Percentiles rank a stretch among this genome's conserved stretches.
phyloP scores from a whole-genome alignment of 257 asterid species.

The Nicotiana paniculata region DNA sequence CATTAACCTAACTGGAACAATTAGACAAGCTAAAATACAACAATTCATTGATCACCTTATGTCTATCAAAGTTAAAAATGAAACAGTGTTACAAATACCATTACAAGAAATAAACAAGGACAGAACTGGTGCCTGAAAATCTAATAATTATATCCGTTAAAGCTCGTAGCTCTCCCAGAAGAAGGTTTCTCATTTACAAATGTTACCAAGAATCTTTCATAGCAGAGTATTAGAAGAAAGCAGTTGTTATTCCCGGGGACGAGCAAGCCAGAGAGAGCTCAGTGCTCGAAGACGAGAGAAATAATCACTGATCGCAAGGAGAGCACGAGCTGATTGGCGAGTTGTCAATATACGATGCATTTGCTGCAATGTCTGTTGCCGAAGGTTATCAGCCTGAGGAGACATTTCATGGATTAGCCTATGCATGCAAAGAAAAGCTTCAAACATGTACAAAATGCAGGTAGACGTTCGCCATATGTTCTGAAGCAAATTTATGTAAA shows the following conservation, averaged over 20 bases:
- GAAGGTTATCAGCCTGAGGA: conserved; percentile 82
- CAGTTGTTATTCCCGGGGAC: conserved; percentile 62
- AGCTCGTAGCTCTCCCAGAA: conserved; percentile 1
- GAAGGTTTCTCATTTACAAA: conserved; percentile 9
- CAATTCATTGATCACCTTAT: neutral
- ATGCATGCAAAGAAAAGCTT: neutral
- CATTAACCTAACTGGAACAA: conserved; percentile 10
- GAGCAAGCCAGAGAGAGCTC: conserved; percentile 94
- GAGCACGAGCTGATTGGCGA: conserved; percentile 91
- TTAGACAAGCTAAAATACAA: neutral
- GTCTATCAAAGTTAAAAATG: neutral
- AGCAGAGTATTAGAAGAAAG: neutral
- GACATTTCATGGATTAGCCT: neutral
- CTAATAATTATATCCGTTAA: conserved; percentile 3
- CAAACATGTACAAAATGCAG: neutral
- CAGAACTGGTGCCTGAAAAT: neutral
- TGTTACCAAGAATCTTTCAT: neutral
- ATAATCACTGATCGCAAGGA: conserved; percentile 79
- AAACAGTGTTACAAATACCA: neutral
- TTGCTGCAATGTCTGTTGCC: conserved; percentile 90
- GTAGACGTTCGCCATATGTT: neutral
- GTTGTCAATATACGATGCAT: conserved; percentile 89
- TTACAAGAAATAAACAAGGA: neutral
- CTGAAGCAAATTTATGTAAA: neutral
- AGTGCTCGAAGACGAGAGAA: conserved; percentile 91